phyloP scores from a whole-genome alignment of 2,329 filamentous ascomycete genomes.

The Sporothrix euskadiensis region DNA sequence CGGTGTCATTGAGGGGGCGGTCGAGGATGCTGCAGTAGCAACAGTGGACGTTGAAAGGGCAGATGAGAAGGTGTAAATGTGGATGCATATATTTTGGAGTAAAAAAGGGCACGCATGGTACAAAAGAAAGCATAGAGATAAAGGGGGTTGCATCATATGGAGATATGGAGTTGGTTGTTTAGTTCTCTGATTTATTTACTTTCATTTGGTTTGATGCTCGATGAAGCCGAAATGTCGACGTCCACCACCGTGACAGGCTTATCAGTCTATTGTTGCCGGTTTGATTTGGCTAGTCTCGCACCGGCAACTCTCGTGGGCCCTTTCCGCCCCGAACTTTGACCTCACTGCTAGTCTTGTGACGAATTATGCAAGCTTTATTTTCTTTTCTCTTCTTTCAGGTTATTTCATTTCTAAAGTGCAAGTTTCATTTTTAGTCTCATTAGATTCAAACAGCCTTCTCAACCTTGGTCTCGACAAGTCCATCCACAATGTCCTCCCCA shows the following conservation, averaged over 20 bases:
- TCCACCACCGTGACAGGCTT: neutral
- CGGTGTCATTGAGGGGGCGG: neutral
- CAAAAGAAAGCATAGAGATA: neutral
- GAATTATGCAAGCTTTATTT: neutral
- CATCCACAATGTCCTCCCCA: constrained; percentile 1
- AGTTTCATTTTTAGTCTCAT: neutral
- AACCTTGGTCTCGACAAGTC: too few species aligned
- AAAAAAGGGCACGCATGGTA: too few species aligned
- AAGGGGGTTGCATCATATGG: neutral
- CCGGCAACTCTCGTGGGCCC: neutral
- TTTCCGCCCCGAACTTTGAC: neutral
- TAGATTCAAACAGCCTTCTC: neutral
- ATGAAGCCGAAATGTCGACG: neutral
- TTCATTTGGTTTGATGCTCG: neutral
- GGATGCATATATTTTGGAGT: too few species aligned
- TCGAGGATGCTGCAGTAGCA: neutral
- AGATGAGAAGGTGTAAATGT: neutral
- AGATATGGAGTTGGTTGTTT: neutral
- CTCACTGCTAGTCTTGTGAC: neutral
- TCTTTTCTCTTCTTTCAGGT: neutral
- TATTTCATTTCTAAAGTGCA: too few species aligned
- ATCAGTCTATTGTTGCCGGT: constrained; percentile 20
- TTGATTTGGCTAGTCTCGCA: neutral
- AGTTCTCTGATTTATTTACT: neutral
- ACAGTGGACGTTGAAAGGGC: neutral